Percentiles rank a stretch among this genome's conserved stretches.
phyloP scores from a whole-genome alignment of 2,329 filamentous ascomycete genomes.

The Pseudogymnoascus sp. region DNA sequence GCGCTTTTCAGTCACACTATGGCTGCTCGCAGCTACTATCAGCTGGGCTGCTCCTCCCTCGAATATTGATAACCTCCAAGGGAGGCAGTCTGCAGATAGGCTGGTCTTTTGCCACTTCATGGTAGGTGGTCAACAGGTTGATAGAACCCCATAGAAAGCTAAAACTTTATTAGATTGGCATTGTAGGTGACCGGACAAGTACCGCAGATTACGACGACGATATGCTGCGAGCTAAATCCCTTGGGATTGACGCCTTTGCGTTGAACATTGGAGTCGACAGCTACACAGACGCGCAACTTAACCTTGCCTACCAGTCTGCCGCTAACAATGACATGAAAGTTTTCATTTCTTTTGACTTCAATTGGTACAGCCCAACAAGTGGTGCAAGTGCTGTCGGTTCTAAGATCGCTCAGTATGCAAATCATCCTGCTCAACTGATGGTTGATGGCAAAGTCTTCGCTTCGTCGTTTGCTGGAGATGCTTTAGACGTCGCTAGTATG shows the following conservation, averaged over 20 bases:
- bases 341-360: constrained; percentile 30
- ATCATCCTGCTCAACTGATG: constrained; percentile 30
- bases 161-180: constrained; percentile 17
- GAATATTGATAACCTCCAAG: background rate
- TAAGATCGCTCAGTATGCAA: constrained; percentile 26
- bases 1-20: background rate
- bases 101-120: constrained; percentile 22
- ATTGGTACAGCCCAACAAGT: constrained; percentile 16
- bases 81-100: constrained; percentile 10
- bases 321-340: constrained; percentile 26
- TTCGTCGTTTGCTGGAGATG: constrained; percentile 47
- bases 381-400: constrained; percentile 20
- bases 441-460: constrained; percentile 32
- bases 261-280: constrained; percentile 28
- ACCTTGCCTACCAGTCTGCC: constrained; percentile 25
- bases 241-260: constrained; percentile 32
- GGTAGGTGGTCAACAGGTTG: constrained; percentile 5
- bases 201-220: constrained; percentile 19
- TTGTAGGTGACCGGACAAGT: constrained; percentile 18
- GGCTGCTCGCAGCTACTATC: background rate
- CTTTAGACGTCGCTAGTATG: constrained; percentile 34
- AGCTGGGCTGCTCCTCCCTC: background rate
- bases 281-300: constrained; percentile 27
- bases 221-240: constrained; percentile 20
- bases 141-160: background rate